phyloP scores from a whole-genome alignment of 75 land plant genomes.

The Pinus tabuliformis region DNA sequence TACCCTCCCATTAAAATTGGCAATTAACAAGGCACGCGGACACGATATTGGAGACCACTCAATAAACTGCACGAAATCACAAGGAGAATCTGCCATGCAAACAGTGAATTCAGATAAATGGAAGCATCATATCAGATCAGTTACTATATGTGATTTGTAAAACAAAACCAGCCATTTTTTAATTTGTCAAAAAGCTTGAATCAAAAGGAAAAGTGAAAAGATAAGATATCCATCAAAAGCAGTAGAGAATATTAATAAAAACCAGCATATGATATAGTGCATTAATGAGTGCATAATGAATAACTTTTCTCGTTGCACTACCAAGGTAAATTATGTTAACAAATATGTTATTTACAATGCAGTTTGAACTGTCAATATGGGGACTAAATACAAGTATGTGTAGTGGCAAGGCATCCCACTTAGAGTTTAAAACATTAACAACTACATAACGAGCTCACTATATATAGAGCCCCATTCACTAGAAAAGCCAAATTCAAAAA shows the following conservation, averaged over 20 bases:
- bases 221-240: not conserved
- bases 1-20: conserved; percentile 82
- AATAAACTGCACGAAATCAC: conserved; percentile 90
- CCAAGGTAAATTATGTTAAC: not conserved
- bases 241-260: not conserved
- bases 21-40: conserved; percentile 84
- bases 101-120: not conserved
- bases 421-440: not conserved
- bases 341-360: not conserved
- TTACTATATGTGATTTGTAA: not conserved
- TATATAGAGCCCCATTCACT: not conserved
- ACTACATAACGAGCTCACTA: not conserved
- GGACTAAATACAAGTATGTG: not conserved
- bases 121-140: not conserved
- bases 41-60: conserved; percentile 98
- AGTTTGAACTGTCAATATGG: not conserved
- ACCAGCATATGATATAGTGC: not conserved
- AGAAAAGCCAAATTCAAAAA: too few relatives aligned
- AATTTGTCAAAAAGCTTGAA: not conserved
- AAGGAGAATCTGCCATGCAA: conserved; percentile 78
- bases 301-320: not conserved
- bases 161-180: not conserved
- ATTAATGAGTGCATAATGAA: not conserved
- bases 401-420: not conserved
- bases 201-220: not conserved